Percentiles rank a stretch among this genome's conserved stretches.
Conservation (phyloP, 176 grass and related monocot species). For the Musa acuminata region DNA sequence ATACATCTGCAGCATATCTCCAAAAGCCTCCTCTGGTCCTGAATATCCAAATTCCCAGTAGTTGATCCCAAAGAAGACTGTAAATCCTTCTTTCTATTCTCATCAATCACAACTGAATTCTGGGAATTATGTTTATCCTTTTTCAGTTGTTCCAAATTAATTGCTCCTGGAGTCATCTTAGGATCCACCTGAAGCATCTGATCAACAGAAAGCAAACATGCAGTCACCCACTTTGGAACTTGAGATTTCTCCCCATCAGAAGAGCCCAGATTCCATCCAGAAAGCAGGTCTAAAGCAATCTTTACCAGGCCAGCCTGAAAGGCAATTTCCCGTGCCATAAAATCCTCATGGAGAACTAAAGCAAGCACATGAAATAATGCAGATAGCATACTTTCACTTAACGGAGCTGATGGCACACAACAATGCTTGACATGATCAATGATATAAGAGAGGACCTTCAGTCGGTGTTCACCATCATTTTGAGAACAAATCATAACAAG, state of each 20-base stretch:
- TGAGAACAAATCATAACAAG: conserved; percentile 89
- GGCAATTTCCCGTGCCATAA: conserved; percentile 61
- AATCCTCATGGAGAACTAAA: conserved; percentile 89
- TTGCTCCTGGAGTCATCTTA: conserved; percentile 66
- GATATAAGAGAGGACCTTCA: conserved; percentile 72
- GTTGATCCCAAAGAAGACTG: conserved; percentile 25
- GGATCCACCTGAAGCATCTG: conserved; percentile 80
- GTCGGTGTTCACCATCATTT: conserved; percentile 81
- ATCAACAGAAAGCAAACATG: conserved; percentile 95
- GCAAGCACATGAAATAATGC: conserved; percentile 87
- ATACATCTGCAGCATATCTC: conserved; percentile 92
- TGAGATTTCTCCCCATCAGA: conserved; percentile 33
- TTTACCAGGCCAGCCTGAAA: conserved; percentile 66
- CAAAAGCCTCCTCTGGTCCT: conserved; percentile 70
- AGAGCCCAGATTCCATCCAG: conserved; percentile 47
- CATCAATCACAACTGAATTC: conserved; percentile 64
- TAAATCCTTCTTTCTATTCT: conserved; percentile 42
- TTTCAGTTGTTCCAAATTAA: conserved; percentile 61
- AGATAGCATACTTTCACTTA: conserved; percentile 48
- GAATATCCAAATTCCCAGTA: conserved; percentile 46
- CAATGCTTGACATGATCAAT: conserved; percentile 85
- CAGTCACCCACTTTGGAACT: conserved; percentile 90
- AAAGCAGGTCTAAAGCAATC: conserved; percentile 67
- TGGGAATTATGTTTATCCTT: conserved; percentile 38
- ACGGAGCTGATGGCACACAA: conserved; percentile 28